phyloP scores from a whole-genome alignment of 2,329 filamentous ascomycete species.

The Pyricularia grisea region DNA sequence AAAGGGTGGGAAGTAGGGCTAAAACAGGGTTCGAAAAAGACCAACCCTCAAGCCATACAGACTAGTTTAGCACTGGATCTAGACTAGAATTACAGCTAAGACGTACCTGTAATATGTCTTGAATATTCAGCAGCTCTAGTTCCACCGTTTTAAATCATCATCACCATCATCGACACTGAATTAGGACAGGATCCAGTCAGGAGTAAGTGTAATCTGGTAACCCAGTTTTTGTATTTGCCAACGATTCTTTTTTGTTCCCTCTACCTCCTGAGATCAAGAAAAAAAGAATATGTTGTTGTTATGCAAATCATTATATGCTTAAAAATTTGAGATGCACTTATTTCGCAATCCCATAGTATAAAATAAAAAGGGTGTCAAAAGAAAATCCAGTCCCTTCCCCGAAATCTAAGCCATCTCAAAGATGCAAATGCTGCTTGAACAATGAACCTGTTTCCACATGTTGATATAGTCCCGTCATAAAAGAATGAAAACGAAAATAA shows the following conservation, averaged over 20 bases:
- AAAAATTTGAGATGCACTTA: not conserved
- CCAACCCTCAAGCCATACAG: too few species aligned
- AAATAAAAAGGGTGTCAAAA: not conserved
- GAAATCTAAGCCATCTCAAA: not conserved
- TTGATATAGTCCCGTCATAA: too few species aligned
- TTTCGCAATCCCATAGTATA: not conserved
- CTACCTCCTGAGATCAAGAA: not conserved
- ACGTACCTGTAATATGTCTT: not conserved
- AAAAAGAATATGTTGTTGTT: not conserved
- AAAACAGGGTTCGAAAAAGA: too few species aligned
- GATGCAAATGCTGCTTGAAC: not conserved
- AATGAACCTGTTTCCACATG: not conserved
- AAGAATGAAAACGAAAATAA: too few species aligned
- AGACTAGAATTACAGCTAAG: too few species aligned
- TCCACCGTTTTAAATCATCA: not conserved
- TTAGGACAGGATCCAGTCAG: not conserved
- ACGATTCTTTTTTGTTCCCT: not conserved
- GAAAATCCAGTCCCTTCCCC: not conserved
- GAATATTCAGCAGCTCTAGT: not conserved
- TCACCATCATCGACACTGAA: not conserved
- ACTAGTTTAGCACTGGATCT: too few species aligned
- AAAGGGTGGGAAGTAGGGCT: too few species aligned
- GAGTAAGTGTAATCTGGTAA: not conserved
- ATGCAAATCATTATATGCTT: not conserved
- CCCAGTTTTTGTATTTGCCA: not conserved